Evolutionary conservation across 2,329 filamentous ascomycete genomes (phyloP).

Genomic region (Furcasterigmium furcatum): DNA sequence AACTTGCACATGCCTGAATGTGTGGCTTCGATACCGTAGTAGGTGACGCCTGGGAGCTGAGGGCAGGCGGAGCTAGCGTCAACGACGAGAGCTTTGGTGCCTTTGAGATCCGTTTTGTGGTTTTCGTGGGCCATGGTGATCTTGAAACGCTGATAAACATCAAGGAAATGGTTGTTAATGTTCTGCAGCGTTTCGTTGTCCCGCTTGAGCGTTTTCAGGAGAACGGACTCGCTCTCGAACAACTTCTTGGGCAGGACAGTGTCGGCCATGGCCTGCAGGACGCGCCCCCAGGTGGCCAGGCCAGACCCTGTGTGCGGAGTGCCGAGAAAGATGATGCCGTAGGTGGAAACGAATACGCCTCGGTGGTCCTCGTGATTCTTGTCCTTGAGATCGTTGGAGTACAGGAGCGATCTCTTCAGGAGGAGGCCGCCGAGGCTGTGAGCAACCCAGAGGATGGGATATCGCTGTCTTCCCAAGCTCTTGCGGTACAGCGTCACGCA

Average conservation of each 20-base stretch:
- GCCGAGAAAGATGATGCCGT: slow-evolving; percentile 72
- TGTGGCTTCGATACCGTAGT: slow-evolving; percentile 72
- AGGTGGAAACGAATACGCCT: slow-evolving; percentile 71
- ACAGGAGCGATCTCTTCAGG: slow-evolving; percentile 66
- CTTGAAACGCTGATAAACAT: slow-evolving; percentile 67
- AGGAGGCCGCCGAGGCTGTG: slow-evolving; percentile 73
- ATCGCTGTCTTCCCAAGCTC: slow-evolving; percentile 45
- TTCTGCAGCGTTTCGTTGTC: slow-evolving; percentile 73
- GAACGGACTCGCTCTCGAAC: slow-evolving; percentile 63
- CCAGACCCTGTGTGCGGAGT: slow-evolving; percentile 73
- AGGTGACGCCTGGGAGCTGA: slow-evolving; percentile 64
- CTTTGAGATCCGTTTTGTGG: slow-evolving; percentile 66
- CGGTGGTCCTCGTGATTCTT: slow-evolving; percentile 61
- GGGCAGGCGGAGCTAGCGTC: slow-evolving; percentile 69
- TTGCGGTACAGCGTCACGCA: slow-evolving; percentile 61
- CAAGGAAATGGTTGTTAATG: slow-evolving; percentile 70
- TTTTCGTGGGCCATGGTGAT: slow-evolving; percentile 78
- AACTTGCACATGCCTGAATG: slow-evolving; percentile 74
- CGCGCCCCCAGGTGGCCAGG: slow-evolving; percentile 62
- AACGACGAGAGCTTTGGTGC: slow-evolving; percentile 62
- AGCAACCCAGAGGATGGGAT: slow-evolving; percentile 73
- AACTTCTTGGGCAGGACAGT: slow-evolving; percentile 63
- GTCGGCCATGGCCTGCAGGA: slow-evolving; percentile 66
- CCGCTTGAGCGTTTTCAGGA: slow-evolving; percentile 67
- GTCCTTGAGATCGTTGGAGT: slow-evolving; percentile 59